Base-by-base conservation (phyloP, 2,329 filamentous ascomycete species). In the Penicillium sp. region DNA sequence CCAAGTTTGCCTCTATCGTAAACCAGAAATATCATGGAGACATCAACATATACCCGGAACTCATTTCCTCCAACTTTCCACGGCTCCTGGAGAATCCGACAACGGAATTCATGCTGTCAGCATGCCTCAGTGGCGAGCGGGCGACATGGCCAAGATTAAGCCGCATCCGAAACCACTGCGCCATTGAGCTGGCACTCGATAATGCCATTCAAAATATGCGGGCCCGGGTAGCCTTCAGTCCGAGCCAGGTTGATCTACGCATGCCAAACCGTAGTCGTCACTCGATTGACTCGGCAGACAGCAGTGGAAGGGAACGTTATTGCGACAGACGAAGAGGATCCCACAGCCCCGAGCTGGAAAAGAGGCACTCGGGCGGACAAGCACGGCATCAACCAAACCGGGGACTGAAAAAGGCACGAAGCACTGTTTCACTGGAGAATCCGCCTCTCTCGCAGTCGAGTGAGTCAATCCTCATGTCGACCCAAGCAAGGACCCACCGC, bases 21-120 rank as follows among this genome's bases (percentile, higher is more conserved):
- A 93, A 87, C 62, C 93, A 97, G 69, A 91, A 89, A 62, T 97
- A 97, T 69, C 93, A 90, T 2, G 93, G 93, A 7, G 93, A 97
- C 73, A 96, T 97, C 71, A 97, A 92, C 45, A 96, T 97, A 54
- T 81, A 96, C 33, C 93, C 93, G 0, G 86, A 91, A 54, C 88
- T 96, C 57, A 84, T 84, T 5, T 86, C 89, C 52, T 82, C 86
- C 8, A 88, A 95, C 61, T 84, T 95, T 23, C 88, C 89, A 0
- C 83, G 84, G 9, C 86, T 97, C 27, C 80, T 97, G 45, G 88
- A 84, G 62, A 97, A 97, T 58, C 93, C 93, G 1, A 92, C 89
- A 0, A 78, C 86, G 0, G 90, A 93, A 5, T 97, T 96, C 71
- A 96, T 97, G 90, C 74, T 88, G 6, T 83, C 89, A 47, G 88